A percentile compares a stretch with the other conserved stretches of the same genome.
Conservation (phyloP, 805 yeast genomes). For the Candida mattraensis region DNA sequence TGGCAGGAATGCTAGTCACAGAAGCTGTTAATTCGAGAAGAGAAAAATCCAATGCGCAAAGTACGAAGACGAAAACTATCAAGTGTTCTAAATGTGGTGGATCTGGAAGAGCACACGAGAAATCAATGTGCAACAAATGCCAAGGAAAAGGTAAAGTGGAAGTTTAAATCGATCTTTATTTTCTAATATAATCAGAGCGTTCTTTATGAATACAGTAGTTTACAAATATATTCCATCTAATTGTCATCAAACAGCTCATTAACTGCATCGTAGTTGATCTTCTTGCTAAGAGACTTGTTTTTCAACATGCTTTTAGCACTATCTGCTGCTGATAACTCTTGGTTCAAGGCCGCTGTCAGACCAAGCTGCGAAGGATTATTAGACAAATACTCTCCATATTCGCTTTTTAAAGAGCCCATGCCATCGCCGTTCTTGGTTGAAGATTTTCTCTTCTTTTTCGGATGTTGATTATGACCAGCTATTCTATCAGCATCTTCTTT, state of each 20-base stretch:
- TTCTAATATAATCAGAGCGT: neutral
- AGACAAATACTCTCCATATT: constrained; percentile 26
- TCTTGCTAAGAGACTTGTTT: constrained; percentile 77
- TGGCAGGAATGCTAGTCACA: too few relatives aligned
- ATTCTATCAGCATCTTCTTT: constrained; percentile 84
- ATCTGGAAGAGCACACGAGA: neutral
- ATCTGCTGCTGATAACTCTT: constrained; percentile 66
- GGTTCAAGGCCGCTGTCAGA: constrained; percentile 44
- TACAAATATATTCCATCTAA: constrained; percentile 3
- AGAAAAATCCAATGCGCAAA: neutral
- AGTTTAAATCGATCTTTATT: neutral
- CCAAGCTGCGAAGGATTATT: constrained; percentile 27
- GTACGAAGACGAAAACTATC: neutral
- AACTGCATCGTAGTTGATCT: constrained; percentile 85
- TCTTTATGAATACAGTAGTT: neutral
- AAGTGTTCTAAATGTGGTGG: constrained; percentile 4
- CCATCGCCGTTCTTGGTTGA: constrained; percentile 29
- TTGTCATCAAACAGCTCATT: constrained; percentile 46
- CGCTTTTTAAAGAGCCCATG: constrained; percentile 25
- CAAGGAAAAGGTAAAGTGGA: constrained; percentile 3
- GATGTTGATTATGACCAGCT: constrained; percentile 66
- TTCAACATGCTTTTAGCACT: constrained; percentile 75
- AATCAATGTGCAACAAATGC: neutral
- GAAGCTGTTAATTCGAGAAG: too few relatives aligned
- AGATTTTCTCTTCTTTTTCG: constrained; percentile 47